Percentiles rank a stretch among this genome's conserved stretches.
phyloP scores from a whole-genome alignment of 768 basidiomycete species.

The Chiua virens region DNA sequence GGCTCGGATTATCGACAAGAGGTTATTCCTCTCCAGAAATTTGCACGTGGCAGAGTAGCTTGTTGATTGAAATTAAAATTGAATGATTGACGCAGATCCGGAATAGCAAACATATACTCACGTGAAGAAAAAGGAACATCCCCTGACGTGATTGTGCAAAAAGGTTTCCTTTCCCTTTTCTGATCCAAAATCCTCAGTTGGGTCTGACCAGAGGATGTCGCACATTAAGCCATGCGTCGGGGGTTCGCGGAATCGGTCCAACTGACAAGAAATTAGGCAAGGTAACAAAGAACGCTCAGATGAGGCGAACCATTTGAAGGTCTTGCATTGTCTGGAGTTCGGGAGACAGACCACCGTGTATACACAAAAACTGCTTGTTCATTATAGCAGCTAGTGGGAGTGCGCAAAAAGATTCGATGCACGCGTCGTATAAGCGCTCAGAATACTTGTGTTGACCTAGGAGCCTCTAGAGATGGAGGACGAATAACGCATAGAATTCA shows the following conservation, averaged over 20 bases:
- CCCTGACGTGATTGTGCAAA: slow-evolving; percentile 71
- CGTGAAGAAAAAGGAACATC: slow-evolving; percentile 79
- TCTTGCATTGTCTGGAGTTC: slow-evolving; percentile 70
- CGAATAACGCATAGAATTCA: background rate
- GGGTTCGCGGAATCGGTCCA: slow-evolving; percentile 73
- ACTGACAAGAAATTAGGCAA: slow-evolving; percentile 34
- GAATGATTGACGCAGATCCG: background rate
- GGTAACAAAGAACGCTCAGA: background rate
- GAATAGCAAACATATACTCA: slow-evolving; percentile 27
- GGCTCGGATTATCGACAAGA: slow-evolving; percentile 92
- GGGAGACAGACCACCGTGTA: slow-evolving; percentile 72
- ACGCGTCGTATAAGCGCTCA: slow-evolving; percentile 70
- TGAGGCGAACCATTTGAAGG: slow-evolving; percentile 50
- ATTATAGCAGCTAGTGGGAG: slow-evolving; percentile 73
- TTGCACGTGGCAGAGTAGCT: slow-evolving; percentile 88
- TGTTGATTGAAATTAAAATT: slow-evolving; percentile 1
- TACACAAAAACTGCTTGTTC: slow-evolving; percentile 81
- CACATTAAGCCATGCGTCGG: slow-evolving; percentile 76
- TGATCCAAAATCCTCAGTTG: slow-evolving; percentile 68
- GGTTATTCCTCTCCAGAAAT: slow-evolving; percentile 88
- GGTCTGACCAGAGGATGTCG: slow-evolving; percentile 76
- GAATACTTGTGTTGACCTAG: slow-evolving; percentile 76
- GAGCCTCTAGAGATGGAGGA: slow-evolving; percentile 1
- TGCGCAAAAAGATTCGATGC: slow-evolving; percentile 72
- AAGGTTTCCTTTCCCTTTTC: slow-evolving; percentile 67